Conservation (phyloP, 1,284 basidiomycete species). For the Boletus calvinii region DNA sequence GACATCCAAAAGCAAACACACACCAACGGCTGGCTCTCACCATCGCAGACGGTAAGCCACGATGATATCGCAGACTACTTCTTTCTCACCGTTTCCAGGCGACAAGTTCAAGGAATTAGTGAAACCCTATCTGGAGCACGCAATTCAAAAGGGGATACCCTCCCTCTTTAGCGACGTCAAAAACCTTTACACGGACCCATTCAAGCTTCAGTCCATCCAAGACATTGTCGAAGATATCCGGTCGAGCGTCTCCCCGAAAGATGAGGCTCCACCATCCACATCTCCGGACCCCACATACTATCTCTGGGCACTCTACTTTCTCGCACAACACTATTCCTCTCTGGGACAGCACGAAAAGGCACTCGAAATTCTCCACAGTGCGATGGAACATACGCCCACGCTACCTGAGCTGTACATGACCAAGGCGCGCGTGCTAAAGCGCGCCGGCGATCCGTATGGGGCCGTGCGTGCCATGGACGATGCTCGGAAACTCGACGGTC, state of each 20-base stretch:
- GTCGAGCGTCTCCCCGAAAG: slow-evolving; percentile 33
- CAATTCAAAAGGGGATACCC: slow-evolving; percentile 85
- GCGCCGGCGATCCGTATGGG: slow-evolving; percentile 76
- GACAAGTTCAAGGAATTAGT: slow-evolving; percentile 68
- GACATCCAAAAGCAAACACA: slow-evolving; percentile 68
- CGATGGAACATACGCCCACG: slow-evolving; percentile 87
- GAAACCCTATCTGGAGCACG: slow-evolving; percentile 68
- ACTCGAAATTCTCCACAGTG: slow-evolving; percentile 63
- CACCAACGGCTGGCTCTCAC: slow-evolving; percentile 73
- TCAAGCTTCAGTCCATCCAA: slow-evolving; percentile 72
- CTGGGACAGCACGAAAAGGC: slow-evolving; percentile 57
- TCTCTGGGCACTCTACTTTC: slow-evolving; percentile 95
- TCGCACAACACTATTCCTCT: slow-evolving; percentile 87
- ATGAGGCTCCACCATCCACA: slow-evolving; percentile 30
- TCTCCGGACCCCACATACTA: slow-evolving; percentile 78
- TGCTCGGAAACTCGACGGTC: slow-evolving; percentile 85
- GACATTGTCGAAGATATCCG: slow-evolving; percentile 64
- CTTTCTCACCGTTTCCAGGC: slow-evolving; percentile 36
- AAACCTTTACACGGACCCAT: slow-evolving; percentile 66
- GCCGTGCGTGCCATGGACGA: slow-evolving; percentile 82
- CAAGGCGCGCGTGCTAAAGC: slow-evolving; percentile 84
- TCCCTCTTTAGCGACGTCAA: slow-evolving; percentile 95
- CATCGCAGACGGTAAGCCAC: slow-evolving; percentile 52
- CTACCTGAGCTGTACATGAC: slow-evolving; percentile 90
- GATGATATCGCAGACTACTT: not conserved